Evolutionary conservation across 2,329 filamentous ascomycete species (phyloP).

Genomic region (Penicillium sp.): DNA sequence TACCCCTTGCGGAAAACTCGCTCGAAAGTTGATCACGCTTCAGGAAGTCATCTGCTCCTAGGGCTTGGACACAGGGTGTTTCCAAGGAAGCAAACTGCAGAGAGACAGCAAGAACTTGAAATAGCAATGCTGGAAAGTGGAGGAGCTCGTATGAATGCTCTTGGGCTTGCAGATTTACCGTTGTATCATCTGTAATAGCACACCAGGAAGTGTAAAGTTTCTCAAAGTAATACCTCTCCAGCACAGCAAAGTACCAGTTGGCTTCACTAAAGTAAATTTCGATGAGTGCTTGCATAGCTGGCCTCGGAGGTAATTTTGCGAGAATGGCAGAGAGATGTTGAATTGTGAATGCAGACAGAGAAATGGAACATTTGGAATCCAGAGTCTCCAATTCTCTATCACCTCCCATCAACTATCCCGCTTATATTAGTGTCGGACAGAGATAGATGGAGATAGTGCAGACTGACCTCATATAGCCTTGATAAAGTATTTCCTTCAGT

Average conservation of each 20-base stretch:
- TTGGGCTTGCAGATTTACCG: not conserved
- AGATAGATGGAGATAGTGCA: no score
- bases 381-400: no score
- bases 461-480: no score
- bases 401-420: no score
- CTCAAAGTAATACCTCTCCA: not conserved
- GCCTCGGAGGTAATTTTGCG: not conserved
- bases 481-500: no score
- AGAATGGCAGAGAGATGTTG: no score
- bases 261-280: not conserved
- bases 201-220: not conserved
- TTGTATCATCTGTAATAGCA: not conserved
- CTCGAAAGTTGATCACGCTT: not conserved
- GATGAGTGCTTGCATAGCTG: not conserved
- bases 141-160: not conserved
- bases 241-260: not conserved
- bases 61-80: no score
- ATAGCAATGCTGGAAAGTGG: not conserved
- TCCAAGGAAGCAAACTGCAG: not conserved
- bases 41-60: not conserved
- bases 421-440: no score
- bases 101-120: not conserved
- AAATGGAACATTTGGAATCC: no score
- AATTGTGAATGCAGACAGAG: no score
- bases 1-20: no score